Base-by-base conservation (phyloP, 352 stramenopile genomes). In the Globisporangium lucens region DNA sequence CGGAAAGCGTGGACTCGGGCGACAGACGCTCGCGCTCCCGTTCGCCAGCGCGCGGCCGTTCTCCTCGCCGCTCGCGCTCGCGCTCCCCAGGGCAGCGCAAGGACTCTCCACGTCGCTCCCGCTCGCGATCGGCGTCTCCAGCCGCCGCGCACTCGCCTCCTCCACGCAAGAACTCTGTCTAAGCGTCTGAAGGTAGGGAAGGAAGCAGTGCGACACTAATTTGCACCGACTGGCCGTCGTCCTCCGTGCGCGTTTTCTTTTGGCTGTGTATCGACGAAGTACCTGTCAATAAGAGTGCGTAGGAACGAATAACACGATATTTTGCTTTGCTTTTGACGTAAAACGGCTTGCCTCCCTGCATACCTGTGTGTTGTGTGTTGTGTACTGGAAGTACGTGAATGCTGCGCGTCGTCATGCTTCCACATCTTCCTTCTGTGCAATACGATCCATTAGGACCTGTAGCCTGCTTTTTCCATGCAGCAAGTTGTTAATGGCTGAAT, bases 151-250 rank as follows among this genome's bases (percentile, higher is more conserved):
- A 73, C 65, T 90, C 85, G 68, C 82, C 85, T 15, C 66, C 75
- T 52, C 78, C 78, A 22, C 76, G 80, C 70, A 91, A 91, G 82
- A 83, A 93, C 69, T 89, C 82, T 53, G 80, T 86, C 63, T 92
- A 89, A 87, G 73, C 49, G 65, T 22, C 12, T 62, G 60, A 24
- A 43, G 27, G 24, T 20, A 63, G 13, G 36, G 36, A 49, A 67
- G 24, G 27, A 41, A 56, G 15, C n/a, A 55, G 55, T 41, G 56
- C 4, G 17, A 30, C 3, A 22, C 20, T 43, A 49, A 49, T 49
- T 49, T 49, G 41, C 15, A n/a, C 41, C 41, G 6, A 49, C 41
- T 49, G 17, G 12, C 13, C 38, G 15, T 46, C 13, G 38, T 49
- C 41, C 41, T 49, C 41, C 52, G 12, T 13, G 36, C 33, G 8